Conservation (phyloP, 2,329 filamentous ascomycete species). For the Nemania sp. region DNA sequence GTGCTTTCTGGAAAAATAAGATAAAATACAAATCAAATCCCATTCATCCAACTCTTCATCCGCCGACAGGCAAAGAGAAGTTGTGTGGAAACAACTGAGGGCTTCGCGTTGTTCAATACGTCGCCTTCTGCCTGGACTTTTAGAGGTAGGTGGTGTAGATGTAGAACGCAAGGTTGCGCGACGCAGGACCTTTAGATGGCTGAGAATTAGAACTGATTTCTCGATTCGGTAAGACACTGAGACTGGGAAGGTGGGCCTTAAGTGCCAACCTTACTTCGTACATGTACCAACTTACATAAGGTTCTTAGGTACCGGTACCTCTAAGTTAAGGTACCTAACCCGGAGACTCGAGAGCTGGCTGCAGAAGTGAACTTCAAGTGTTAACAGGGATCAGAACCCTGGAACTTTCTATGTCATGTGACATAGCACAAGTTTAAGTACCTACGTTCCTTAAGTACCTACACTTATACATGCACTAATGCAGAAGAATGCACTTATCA, state of each 20-base stretch:
- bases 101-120: background rate
- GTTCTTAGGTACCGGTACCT: too few species aligned
- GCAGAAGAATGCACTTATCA: background rate
- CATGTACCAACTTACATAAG: too few species aligned
- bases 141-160: conserved; percentile 5
- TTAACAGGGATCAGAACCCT: background rate
- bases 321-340: background rate
- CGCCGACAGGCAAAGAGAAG: background rate
- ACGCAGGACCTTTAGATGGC: conserved; percentile 8
- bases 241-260: too few species aligned
- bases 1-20: too few species aligned
- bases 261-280: too few species aligned
- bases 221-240: too few species aligned
- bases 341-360: background rate
- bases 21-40: too few species aligned
- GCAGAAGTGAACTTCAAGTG: too few species aligned
- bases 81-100: conserved; percentile 9
- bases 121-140: conserved; percentile 3
- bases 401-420: too few species aligned
- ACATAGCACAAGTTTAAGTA: too few species aligned
- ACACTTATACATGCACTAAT: background rate
- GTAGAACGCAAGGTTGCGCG: conserved; percentile 6
- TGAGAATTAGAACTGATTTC: too few species aligned
- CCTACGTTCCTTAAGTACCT: too few species aligned
- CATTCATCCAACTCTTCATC: background rate